Conservation (phyloP, 2,329 filamentous ascomycete species). For the Aspergillus brasiliensis region DNA sequence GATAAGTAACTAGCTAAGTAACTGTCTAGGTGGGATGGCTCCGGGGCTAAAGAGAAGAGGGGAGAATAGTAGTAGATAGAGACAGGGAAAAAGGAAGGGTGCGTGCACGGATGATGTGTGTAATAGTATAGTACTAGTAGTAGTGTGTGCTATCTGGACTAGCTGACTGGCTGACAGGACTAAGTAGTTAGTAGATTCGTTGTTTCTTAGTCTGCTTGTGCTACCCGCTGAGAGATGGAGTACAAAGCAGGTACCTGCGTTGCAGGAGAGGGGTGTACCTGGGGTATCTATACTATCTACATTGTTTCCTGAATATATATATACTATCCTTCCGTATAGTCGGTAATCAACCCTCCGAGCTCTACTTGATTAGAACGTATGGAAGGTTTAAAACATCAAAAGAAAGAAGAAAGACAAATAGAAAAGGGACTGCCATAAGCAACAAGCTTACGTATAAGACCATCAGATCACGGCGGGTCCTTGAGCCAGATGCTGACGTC, state of each 20-base stretch:
- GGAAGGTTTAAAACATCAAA: no score
- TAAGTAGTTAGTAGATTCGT: no score
- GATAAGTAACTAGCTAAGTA: background rate
- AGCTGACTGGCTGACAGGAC: no score
- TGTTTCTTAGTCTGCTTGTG: background rate
- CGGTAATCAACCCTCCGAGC: background rate
- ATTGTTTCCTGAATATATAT: no score
- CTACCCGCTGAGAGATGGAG: background rate
- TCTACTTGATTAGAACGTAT: no score
- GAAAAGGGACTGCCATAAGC: no score
- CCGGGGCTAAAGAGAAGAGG: background rate
- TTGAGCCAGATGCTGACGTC: slow-evolving; percentile 1
- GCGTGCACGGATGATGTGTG: background rate
- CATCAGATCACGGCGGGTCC: background rate
- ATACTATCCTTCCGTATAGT: background rate
- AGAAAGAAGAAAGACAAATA: no score
- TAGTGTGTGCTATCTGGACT: no score
- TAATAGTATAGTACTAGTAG: no score
- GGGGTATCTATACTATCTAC: background rate
- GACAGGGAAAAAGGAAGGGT: background rate
- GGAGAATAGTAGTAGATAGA: background rate
- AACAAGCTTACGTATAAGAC: background rate
- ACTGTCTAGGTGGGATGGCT: background rate
- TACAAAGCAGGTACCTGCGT: slow-evolving; percentile 11
- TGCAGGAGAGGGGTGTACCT: slow-evolving; percentile 1